Evolutionary conservation across 164 flowering plant species (phyloP), one percentile per base, ranked within the genome.

Genomic region (Hamamelis virginiana): DNA sequence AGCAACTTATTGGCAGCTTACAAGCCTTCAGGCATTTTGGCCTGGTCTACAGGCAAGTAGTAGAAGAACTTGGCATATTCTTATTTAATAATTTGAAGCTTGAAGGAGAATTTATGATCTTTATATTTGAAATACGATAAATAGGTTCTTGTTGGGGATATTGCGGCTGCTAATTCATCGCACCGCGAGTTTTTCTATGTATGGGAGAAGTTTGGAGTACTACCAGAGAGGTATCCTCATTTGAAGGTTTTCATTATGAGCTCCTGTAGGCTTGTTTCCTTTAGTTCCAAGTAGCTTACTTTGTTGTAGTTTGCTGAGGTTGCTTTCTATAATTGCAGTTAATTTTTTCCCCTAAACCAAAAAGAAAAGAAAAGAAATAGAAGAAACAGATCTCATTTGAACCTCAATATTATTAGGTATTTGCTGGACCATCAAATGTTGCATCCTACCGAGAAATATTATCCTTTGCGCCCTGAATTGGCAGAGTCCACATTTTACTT

Each of bases 1-100:
- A 80, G 90, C 99, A 73, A 95, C 99, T 43, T 91, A 91, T 74
- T 95, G 99, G 99, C 99, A 95, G 78, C 97, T 95, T 66, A 95
- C 99, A 26, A 95, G 99, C 83, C 97, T 95, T 76, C 99, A 95
- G 78, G 99, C 99, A 78, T 95, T 95, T 88, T 95, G 99, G 99
- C 99, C 99, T 59, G 99, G 99, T 67, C 74, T 95, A 71, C 99
- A 95, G 93, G 98, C 79, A 81, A 77, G 86, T 74, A 59, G 41
- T 59, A 69, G 63, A 65, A 59, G n/a, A 45, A 62, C 21, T 68
- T 65, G 4, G 50, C 14, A 50, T 43, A 62, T 67, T 61, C 11
- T 14, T n/a, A 8, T 13, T 10, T 53, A 38, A 60, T 57, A 18
- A 3, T 25, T 70, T 53, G 38, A 56, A 33, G 6, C 46, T 56